Conservation (phyloP, 345 rosid genomes). For the Brassica nigra region DNA sequence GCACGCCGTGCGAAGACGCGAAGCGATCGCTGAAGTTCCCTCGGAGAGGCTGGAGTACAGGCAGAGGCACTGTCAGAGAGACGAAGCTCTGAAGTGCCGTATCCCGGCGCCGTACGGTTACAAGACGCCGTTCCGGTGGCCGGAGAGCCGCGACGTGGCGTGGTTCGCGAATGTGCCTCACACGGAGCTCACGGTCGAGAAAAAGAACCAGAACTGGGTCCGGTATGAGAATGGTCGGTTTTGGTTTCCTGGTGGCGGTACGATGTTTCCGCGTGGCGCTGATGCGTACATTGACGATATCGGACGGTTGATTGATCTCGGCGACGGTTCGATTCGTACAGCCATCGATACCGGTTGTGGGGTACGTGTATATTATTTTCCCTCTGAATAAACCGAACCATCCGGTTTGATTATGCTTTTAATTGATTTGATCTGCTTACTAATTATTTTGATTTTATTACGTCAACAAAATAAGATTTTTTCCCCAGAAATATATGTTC, state of each 20-base stretch:
- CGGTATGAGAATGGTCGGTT: constrained; percentile 63
- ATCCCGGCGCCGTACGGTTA: constrained; percentile 86
- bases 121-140: constrained; percentile 78
- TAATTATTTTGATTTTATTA: background rate
- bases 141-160: constrained; percentile 72
- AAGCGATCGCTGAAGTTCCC: constrained; percentile 61
- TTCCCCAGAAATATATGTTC: background rate
- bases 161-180: constrained; percentile 99
- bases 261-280: constrained; percentile 92
- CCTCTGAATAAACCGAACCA: background rate
- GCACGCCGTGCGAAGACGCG: constrained; percentile 79
- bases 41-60: constrained; percentile 62
- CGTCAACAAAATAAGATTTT: background rate
- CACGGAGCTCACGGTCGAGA: constrained; percentile 81
- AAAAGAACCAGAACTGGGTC: constrained; percentile 90
- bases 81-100: constrained; percentile 59
- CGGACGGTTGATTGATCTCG: constrained; percentile 72
- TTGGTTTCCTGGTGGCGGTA: constrained; percentile 94
- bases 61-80: constrained; percentile 62
- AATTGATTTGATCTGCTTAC: background rate
- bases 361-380: constrained; percentile 52
- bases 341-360: constrained; percentile 98
- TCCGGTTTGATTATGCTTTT: constrained; percentile 2
- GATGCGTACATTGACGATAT: constrained; percentile 80
- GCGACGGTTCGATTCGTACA: constrained; percentile 78